These are phyloP conservation scores for Purshia tridentata DNA, from an alignment of 306 rosid genomes.

Conservation along the genomic window DNA sequence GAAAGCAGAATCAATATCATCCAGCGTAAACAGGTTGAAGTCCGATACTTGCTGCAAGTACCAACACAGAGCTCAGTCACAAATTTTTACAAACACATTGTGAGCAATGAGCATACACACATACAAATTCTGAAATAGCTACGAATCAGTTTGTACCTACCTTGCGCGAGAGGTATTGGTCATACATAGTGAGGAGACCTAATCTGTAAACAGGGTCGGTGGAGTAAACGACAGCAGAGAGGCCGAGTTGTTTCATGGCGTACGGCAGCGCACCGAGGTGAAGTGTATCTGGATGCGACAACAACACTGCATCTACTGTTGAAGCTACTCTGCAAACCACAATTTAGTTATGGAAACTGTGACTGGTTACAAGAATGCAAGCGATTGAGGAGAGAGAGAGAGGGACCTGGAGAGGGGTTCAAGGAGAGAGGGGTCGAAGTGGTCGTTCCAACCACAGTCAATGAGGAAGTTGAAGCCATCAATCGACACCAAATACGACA, in stretches of 20 bases:
- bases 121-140: background rate
- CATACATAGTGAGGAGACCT: constrained; percentile 95
- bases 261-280: constrained; percentile 94
- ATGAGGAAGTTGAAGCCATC: constrained; percentile 86
- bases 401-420: constrained; percentile 80
- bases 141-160: constrained; percentile 25
- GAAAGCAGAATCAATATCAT: constrained; percentile 91
- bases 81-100: background rate
- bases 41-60: constrained; percentile 86
- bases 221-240: constrained; percentile 71
- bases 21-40: constrained; percentile 81
- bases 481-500: constrained; percentile 83
- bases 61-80: background rate
- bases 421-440: constrained; percentile 81
- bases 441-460: constrained; percentile 98
- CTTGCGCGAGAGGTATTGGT: constrained; percentile 82
- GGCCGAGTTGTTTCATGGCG: constrained; percentile 82
- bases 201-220: constrained; percentile 88
- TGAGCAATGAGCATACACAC: background rate
- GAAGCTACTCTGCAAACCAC: constrained; percentile 66
- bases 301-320: constrained; percentile 75
- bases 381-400: constrained; percentile 8
- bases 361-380: background rate
- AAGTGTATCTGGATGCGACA: constrained; percentile 86
- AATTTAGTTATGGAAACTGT: background rate